Conservation (phyloP, 2,329 filamentous ascomycete species). For the Aspergillus terreus region DNA sequence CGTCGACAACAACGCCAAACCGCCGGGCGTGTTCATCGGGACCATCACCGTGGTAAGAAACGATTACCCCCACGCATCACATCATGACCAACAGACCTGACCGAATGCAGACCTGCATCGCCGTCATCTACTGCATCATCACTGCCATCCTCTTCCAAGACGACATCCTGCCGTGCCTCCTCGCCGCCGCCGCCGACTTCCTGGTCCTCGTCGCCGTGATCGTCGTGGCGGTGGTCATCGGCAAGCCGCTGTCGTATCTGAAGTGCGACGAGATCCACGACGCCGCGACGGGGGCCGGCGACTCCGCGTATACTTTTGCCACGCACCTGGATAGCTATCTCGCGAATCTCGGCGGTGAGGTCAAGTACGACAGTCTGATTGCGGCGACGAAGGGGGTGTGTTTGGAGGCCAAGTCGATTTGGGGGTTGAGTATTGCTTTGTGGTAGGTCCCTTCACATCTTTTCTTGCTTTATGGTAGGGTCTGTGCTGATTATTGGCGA, state of each 20-base stretch:
- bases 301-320: constrained; percentile 53
- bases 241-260: constrained; percentile 74
- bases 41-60: constrained; percentile 71
- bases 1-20: constrained; percentile 59
- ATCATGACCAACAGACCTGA: constrained; percentile 9
- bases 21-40: constrained; percentile 70
- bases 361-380: constrained; percentile 54
- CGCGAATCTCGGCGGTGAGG: constrained; percentile 46
- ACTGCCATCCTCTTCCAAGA: constrained; percentile 80
- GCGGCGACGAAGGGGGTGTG: constrained; percentile 65
- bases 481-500: not conserved
- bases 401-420: constrained; percentile 79
- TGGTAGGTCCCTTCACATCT: constrained; percentile 47
- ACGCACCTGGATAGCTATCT: constrained; percentile 51
- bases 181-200: constrained; percentile 63
- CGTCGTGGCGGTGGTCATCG: constrained; percentile 71
- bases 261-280: constrained; percentile 61
- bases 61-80: too few species aligned
- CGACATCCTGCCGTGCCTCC: constrained; percentile 69
- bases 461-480: not conserved
- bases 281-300: constrained; percentile 38
- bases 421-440: constrained; percentile 78
- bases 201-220: constrained; percentile 72
- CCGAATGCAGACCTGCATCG: constrained; percentile 63
- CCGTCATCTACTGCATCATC: constrained; percentile 73